These are phyloP conservation scores for Dipteronia sinensis DNA, from an alignment of 345 rosid genomes.

Conservation along the genomic window DNA sequence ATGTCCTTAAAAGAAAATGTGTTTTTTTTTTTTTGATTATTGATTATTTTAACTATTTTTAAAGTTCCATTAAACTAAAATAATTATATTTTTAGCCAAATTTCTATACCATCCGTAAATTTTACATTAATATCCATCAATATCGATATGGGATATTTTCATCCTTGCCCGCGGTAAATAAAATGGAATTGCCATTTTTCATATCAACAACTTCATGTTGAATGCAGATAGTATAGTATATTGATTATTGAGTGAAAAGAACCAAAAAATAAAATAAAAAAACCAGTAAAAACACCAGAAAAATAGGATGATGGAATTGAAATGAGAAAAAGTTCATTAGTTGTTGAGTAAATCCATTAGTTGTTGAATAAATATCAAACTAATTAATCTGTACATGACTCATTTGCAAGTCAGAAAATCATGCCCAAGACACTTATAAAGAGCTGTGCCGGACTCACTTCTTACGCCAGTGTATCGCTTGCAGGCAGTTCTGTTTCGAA, in stretches of 20 bases:
- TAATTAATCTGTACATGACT: constrained; percentile 19
- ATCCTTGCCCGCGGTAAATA: too few species aligned
- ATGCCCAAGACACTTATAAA: constrained; percentile 15
- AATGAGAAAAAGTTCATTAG: not conserved
- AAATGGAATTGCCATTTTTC: not conserved
- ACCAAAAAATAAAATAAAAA: not conserved
- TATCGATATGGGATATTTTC: too few species aligned
- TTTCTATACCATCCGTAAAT: too few species aligned
- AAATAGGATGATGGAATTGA: not conserved
- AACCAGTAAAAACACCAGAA: not conserved
- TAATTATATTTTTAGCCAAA: too few species aligned
- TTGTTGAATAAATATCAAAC: constrained; percentile 4
- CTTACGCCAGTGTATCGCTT: not conserved
- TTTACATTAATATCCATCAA: too few species aligned
- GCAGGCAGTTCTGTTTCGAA: constrained; percentile 7
- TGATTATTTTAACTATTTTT: too few species aligned
- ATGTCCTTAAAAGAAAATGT: too few species aligned
- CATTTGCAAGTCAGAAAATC: constrained; percentile 27
- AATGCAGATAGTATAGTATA: not conserved
- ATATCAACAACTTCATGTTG: not conserved
- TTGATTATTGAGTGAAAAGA: too few species aligned
- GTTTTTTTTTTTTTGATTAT: too few species aligned
- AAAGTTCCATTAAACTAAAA: too few species aligned
- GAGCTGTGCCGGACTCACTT: constrained; percentile 7
- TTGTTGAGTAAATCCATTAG: not conserved